A percentile compares a stretch with the other conserved stretches of the same genome.
Evolutionary conservation across 495 filamentous ascomycete species (phyloP).

Genomic region (Niebla homalea): DNA sequence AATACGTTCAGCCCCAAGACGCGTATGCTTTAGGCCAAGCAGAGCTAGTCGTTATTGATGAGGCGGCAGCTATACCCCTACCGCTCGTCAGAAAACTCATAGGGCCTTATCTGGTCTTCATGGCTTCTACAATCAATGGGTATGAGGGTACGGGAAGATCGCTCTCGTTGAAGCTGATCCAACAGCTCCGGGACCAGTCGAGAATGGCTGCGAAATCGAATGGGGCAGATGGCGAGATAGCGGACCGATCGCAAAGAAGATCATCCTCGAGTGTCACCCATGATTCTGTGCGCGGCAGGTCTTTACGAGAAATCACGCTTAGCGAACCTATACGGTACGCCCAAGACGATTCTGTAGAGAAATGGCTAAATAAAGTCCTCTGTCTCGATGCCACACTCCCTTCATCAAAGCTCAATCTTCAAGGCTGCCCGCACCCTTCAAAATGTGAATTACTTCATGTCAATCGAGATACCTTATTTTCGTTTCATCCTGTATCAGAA

Average conservation of each 20-base stretch:
- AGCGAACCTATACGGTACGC: slow-evolving; percentile 91
- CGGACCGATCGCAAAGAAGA: slow-evolving; percentile 60
- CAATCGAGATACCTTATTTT: slow-evolving; percentile 95
- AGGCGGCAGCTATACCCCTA: slow-evolving; percentile 91
- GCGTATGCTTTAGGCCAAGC: slow-evolving; percentile 89
- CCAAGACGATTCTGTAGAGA: slow-evolving; percentile 80
- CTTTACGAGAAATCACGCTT: slow-evolving; percentile 84
- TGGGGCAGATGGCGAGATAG: slow-evolving; percentile 46
- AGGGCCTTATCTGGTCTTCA: slow-evolving; percentile 97
- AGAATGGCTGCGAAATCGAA: slow-evolving; percentile 39
- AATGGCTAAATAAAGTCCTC: slow-evolving; percentile 89
- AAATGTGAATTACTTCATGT: slow-evolving; percentile 84
- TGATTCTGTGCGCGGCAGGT: slow-evolving; percentile 50
- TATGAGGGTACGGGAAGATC: slow-evolving; percentile 97
- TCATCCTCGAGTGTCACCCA: slow-evolving; percentile 48
- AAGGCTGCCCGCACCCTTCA: slow-evolving; percentile 78
- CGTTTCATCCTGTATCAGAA: slow-evolving; percentile 93
- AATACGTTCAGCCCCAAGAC: slow-evolving; percentile 95
- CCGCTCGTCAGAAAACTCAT: slow-evolving; percentile 87
- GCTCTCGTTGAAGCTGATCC: slow-evolving; percentile 89
- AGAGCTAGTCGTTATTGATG: slow-evolving; percentile 92
- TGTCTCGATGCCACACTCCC: slow-evolving; percentile 87
- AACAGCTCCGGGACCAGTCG: slow-evolving; percentile 91
- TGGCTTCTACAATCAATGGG: slow-evolving; percentile 98
- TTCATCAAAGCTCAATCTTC: slow-evolving; percentile 55